phyloP scores from a whole-genome alignment of 495 filamentous ascomycete genomes.

The Podospora tetraspora region DNA sequence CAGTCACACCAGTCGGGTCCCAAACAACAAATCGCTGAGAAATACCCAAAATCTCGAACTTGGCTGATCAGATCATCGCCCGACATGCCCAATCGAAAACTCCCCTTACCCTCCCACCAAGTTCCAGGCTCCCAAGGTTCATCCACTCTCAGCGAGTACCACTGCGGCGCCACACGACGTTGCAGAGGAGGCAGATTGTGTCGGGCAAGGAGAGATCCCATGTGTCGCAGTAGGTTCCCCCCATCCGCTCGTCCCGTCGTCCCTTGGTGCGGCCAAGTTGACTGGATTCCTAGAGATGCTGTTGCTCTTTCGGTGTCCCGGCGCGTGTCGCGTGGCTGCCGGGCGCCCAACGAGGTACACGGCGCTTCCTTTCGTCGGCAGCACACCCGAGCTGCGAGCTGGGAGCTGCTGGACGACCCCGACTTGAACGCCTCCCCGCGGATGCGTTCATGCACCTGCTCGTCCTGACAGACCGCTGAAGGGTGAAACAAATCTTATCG shows the following conservation, averaged over 20 bases:
- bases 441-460: constrained; percentile 21
- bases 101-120: background rate
- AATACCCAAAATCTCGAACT: background rate
- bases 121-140: background rate
- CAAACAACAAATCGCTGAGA: background rate
- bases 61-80: background rate
- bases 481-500: constrained; percentile 27
- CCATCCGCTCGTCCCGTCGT: background rate
- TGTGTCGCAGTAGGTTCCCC: background rate
- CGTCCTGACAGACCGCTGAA: constrained; percentile 19
- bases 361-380: constrained; percentile 11
- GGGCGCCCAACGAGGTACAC: constrained; percentile 3
- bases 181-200: background rate
- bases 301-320: background rate
- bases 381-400: constrained; percentile 7
- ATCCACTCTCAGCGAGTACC: background rate
- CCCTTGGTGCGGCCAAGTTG: background rate
- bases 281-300: background rate
- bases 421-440: constrained; percentile 11
- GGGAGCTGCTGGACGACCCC: constrained; percentile 6
- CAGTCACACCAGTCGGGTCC: background rate
- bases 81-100: background rate
- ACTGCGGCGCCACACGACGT: background rate
- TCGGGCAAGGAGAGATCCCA: background rate
- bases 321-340: constrained; percentile 3